Percentiles rank a stretch among this genome's conserved stretches.
Conservation (phyloP, 2,329 filamentous ascomycete species). For the Alternaria arborescens region DNA sequence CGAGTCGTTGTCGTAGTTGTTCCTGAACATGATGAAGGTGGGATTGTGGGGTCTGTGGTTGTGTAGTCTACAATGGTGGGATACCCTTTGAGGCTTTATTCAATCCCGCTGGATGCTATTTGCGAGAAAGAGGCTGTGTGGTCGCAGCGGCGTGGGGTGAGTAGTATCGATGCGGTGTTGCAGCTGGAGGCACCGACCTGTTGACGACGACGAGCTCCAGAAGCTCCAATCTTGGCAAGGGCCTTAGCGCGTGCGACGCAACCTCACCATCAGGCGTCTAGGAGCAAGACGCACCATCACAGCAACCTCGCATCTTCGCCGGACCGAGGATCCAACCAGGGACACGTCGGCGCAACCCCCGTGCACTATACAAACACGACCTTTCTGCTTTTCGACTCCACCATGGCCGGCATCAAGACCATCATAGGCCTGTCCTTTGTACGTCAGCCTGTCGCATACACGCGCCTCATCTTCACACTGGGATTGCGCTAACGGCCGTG, state of each 20-base stretch:
- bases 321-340: slow-evolving; percentile 11
- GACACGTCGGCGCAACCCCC: background rate
- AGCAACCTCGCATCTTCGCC: slow-evolving; percentile 13
- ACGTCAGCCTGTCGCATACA: slow-evolving; percentile 50
- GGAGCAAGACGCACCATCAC: slow-evolving; percentile 11
- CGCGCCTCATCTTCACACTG: slow-evolving; percentile 9
- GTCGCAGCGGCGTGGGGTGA: slow-evolving; percentile 10
- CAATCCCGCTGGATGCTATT: background rate
- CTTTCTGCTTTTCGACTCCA: background rate
- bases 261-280: slow-evolving; percentile 10
- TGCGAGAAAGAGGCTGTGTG: background rate
- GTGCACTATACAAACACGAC: background rate
- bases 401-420: slow-evolving; percentile 92
- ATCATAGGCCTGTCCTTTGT: slow-evolving; percentile 99
- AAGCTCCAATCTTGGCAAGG: slow-evolving; percentile 17
- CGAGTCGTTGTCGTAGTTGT: slow-evolving; percentile 99
- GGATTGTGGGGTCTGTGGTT: slow-evolving; percentile 22
- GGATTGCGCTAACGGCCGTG: slow-evolving; percentile 11
- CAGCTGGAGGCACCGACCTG: slow-evolving; percentile 35
- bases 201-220: slow-evolving; percentile 35
- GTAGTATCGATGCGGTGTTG: slow-evolving; percentile 18
- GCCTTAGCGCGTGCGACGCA: slow-evolving; percentile 14
- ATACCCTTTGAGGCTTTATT: background rate
- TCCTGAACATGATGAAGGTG: slow-evolving; percentile 93
- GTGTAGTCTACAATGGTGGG: slow-evolving; percentile 2